Evolutionary conservation across 805 yeast species (phyloP), one percentile per base, ranked within the genome.

Genomic region (Priceomyces fermenticarens): DNA sequence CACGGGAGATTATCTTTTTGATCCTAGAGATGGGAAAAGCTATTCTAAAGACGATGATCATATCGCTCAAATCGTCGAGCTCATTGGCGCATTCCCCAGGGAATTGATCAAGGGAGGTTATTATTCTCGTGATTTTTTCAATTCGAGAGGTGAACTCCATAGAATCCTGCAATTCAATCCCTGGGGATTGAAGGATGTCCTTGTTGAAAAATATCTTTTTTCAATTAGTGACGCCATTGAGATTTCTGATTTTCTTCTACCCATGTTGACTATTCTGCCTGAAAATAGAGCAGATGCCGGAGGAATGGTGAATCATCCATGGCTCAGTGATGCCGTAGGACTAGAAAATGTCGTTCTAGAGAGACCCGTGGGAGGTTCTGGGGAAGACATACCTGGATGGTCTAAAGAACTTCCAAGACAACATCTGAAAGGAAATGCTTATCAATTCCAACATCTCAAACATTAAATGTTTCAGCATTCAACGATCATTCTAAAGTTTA

Each of bases 1-100:
- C 33, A 91, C 99, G 0, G 98, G 98, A 3, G 98, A 91, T 62
- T 90, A 90, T 55, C 63, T 93, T 37, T 93, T 91, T 61, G 97
- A 91, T 60, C 99, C 99, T 4, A 78, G 81, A 39, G 79, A 79
- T 46, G 89, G 90, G 1, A 78, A 77, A 41, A 70, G 85, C 3
- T 91, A 88, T 63, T 60, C 82, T 36, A 90, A 90, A 55, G 96
- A 90, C 61, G 97, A 91, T 57, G 99, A 93, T 60, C 99, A 93
- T 61, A 74, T 93, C 52, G 98, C 98, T 0, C 98, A 93, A 61
- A 88, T 93, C 10, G 81, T 93, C 28, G 98, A 91, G 61, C 69
- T 87, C 12, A 58, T 87, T 39, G 91, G 95, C 1, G 73, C 77
- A 26, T 67, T 85, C 40, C 95, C 95, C 2, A 52, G 77, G 11